Percentiles rank a stretch among this genome's conserved stretches.
Evolutionary conservation across 1,284 basidiomycete genomes (phyloP).

Genomic region (Ganoderma resinaceum): DNA sequence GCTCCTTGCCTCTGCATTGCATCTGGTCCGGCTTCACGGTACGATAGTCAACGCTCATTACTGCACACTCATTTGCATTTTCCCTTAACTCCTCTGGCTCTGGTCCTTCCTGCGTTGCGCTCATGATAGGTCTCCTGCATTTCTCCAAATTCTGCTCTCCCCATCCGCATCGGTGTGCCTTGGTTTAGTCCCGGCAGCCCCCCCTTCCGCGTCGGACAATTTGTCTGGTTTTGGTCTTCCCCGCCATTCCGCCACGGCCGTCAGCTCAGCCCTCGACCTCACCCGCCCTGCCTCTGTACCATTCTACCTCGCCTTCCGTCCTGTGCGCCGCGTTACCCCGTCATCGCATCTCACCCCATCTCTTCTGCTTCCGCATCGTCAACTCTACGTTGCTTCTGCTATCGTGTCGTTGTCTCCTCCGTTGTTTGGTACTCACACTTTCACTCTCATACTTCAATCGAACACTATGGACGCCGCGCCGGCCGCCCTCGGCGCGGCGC

Average conservation of each 20-base stretch:
- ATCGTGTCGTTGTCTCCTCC: background rate
- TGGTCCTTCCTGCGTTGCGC: constrained; percentile 17
- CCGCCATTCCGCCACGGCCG: background rate
- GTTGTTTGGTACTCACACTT: background rate
- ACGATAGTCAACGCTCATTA: constrained; percentile 12
- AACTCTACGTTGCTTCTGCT: background rate
- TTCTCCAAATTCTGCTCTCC: background rate
- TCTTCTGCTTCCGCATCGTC: background rate
- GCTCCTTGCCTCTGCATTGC: constrained; percentile 25
- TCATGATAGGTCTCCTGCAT: constrained; percentile 12
- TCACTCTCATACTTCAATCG: constrained; percentile 6
- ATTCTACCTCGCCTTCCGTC: background rate
- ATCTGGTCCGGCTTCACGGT: background rate
- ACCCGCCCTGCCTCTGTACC: background rate
- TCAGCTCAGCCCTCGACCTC: background rate
- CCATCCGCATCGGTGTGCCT: constrained; percentile 14
- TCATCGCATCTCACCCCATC: background rate
- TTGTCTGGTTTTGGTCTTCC: background rate
- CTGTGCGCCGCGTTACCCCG: background rate
- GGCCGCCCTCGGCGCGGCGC: constrained; percentile 15
- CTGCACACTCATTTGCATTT: constrained; percentile 24
- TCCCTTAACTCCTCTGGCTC: background rate
- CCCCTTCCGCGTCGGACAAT: background rate
- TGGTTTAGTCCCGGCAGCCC: constrained; percentile 7
- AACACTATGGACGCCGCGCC: constrained; percentile 19